Base-by-base conservation (phyloP, 1,284 basidiomycete species). In the Stygiomarasmius scandens region DNA sequence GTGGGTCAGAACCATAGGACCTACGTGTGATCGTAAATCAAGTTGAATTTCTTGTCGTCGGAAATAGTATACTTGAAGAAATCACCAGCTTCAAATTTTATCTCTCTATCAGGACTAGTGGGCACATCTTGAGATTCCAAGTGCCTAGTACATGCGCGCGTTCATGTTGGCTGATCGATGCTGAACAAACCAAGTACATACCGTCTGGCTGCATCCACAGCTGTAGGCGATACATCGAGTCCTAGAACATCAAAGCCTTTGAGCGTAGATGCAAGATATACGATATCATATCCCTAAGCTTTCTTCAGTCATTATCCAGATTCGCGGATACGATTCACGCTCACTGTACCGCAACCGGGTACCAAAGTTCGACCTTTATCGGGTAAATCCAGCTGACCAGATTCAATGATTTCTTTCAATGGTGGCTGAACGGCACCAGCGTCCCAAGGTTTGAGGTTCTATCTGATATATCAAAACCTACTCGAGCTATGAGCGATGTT, bases 1-100 rank as follows among this genome's bases (percentile, higher is more conserved):
- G 29, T 5, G 12, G 5, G 12, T 12, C 5, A 22, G 24, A 51
- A 27, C 36, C n/a, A 19, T 16, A 38, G 45, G 25, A 76, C 83
- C 57, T 60, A 87, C 86, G 87, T 89, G 65, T 87, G 87, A 66
- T 90, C 88, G 62, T 85, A 86, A 10, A 87, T 73, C 10, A 90
- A 63, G 60, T 86, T 83, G 61, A 82, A 87, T 12, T 66, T 66
- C 36, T 78, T 69, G 16, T 74, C 69, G 5, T 77, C 74, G 1
- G 75, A 64, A 11, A 74, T 64, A 27, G 48, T 66, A 61, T 61
- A 59, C 2, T 68, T 66, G 72, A 90, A 89, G 70, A 89, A 90
- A 65, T 89, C 82, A 2, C 64, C 70, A 10, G 67, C 60, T 46
- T 76, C 62, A 59, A 85, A 80, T 52, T 70, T 32, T 69, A 74